Evolutionary conservation across 441 rosid species (phyloP).

Genomic region (Melianthus villosus): DNA sequence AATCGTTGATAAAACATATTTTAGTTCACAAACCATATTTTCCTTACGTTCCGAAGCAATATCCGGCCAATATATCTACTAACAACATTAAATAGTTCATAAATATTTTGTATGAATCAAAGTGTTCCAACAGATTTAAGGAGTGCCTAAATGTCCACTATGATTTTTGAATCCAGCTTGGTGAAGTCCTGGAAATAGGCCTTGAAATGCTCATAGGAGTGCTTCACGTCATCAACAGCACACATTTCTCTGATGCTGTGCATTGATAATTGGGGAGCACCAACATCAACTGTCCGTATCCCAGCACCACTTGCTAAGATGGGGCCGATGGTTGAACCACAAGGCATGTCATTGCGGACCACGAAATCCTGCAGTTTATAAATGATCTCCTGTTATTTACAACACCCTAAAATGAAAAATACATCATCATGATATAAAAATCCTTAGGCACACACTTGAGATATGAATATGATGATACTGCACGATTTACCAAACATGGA

Average conservation of each 20-base stretch:
- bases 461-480: no score
- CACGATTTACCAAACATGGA: no score
- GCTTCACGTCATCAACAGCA: constrained; percentile 66
- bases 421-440: no score
- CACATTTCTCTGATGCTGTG: constrained; percentile 97
- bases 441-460: no score
- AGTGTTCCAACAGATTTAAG: no score
- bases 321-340: constrained; percentile 96
- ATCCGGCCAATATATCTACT: no score
- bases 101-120: no score
- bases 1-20: no score
- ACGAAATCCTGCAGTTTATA: constrained; percentile 56
- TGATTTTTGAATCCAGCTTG: constrained; percentile 47
- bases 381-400: not conserved
- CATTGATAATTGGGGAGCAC: constrained; percentile 92
- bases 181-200: constrained; percentile 61
- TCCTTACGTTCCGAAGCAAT: no score
- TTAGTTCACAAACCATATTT: no score
- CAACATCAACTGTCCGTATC: constrained; percentile 87
- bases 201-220: constrained; percentile 78
- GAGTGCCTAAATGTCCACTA: constrained; percentile 49
- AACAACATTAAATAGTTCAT: no score
- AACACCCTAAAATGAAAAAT: not conserved
- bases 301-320: constrained; percentile 88
- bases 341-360: constrained; percentile 84